Evolutionary conservation across 2,329 filamentous ascomycete genomes (phyloP).

Genomic region (Fusarium redolens): DNA sequence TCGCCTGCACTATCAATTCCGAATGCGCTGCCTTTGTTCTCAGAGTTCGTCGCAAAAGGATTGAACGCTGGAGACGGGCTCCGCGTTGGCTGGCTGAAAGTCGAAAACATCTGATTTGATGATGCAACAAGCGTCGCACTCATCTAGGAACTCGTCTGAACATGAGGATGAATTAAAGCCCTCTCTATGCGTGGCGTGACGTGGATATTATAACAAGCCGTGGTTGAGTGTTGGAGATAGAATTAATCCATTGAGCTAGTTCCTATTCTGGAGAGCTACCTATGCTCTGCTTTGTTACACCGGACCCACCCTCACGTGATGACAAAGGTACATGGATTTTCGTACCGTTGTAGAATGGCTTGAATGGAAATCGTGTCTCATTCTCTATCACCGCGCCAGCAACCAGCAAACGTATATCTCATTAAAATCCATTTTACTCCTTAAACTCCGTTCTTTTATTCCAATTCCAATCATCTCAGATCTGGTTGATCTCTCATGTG

Average conservation of each 20-base stretch:
- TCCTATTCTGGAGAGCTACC: slow-evolving; percentile 40
- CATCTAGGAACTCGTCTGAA: slow-evolving; percentile 49
- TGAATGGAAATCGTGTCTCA: neutral
- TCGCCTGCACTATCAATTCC: slow-evolving; percentile 47
- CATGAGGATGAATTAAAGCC: slow-evolving; percentile 46
- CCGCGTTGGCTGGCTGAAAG: slow-evolving; percentile 51
- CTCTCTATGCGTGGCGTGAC: slow-evolving; percentile 26
- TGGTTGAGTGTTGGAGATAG: slow-evolving; percentile 29
- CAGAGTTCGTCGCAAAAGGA: slow-evolving; percentile 49
- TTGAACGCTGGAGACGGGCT: slow-evolving; percentile 51
- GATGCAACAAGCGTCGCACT: slow-evolving; percentile 56
- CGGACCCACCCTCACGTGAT: slow-evolving; percentile 40
- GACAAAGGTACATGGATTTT: neutral
- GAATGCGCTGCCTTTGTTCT: slow-evolving; percentile 45
- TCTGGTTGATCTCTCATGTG: neutral
- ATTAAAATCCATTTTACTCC: slow-evolving; percentile 19
- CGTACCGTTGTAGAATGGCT: neutral
- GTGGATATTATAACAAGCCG: slow-evolving; percentile 4
- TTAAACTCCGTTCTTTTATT: slow-evolving; percentile 24
- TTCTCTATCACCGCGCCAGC: neutral
- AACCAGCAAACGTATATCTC: slow-evolving; percentile 1
- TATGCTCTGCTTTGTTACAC: slow-evolving; percentile 11
- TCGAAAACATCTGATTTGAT: slow-evolving; percentile 55
- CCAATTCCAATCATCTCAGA: neutral
- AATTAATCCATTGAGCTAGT: slow-evolving; percentile 35